Evolutionary conservation across 2,329 filamentous ascomycete species (phyloP).

Genomic region (Paramyrothecium roridum): DNA sequence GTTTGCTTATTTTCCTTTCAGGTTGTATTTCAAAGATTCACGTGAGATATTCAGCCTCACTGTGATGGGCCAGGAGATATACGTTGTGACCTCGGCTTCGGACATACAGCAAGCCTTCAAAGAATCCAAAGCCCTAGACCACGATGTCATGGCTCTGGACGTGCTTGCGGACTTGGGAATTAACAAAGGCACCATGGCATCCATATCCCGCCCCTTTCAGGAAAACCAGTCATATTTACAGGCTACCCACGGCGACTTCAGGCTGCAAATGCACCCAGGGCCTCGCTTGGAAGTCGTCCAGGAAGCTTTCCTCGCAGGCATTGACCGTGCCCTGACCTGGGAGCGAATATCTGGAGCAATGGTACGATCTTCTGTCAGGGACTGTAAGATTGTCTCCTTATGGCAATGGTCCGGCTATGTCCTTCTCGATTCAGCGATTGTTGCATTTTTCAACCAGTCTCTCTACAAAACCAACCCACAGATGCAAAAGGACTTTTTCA

Average conservation of each 20-base stretch:
- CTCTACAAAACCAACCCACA: background rate
- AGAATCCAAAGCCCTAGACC: background rate
- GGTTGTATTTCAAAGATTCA: background rate
- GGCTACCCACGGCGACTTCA: background rate
- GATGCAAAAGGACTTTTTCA: background rate
- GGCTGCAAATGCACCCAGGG: background rate
- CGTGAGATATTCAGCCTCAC: background rate
- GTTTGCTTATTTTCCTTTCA: background rate
- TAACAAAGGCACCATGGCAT: background rate
- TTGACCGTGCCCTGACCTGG: background rate
- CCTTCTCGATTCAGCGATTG: background rate
- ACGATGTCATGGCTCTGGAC: background rate
- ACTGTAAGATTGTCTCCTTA: background rate
- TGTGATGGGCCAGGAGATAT: background rate
- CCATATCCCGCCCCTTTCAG: background rate
- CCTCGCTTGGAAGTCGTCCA: background rate
- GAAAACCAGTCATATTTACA: background rate
- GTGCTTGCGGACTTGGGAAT: background rate
- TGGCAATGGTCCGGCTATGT: background rate
- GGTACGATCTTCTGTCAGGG: background rate
- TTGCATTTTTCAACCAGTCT: background rate
- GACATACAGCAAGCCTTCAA: background rate
- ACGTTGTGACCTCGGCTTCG: background rate
- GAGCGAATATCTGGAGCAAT: background rate
- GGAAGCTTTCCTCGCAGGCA: background rate